Base-by-base conservation (phyloP, 2,329 filamentous ascomycete genomes). In the Scedosporium aurantiacum region DNA sequence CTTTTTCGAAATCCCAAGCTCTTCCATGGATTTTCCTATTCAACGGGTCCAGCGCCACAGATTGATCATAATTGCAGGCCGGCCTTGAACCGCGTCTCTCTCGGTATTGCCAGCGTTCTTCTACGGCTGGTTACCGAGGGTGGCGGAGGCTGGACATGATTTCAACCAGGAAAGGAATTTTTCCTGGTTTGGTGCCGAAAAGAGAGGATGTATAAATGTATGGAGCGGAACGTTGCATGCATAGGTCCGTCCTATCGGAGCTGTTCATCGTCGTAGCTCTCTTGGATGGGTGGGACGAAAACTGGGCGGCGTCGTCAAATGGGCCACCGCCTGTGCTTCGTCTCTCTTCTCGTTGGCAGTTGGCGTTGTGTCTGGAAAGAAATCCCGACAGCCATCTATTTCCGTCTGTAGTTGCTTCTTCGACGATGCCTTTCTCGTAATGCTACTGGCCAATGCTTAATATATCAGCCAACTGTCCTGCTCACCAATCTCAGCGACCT, bases 11-110 rank as follows among this genome's bases (percentile, higher is more conserved):
- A 60, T 60, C 47, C 41, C 18, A 16, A 52, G n/a, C 43, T 23
- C 16, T n/a, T 18, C 45, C 28, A 18, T 54, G 43, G 58, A 54
- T 54, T 37, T 7, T 27, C 21, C 32, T 37, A 37, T 32, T 37
- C 21, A 41, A 37, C 25, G 58, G 50, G 58, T 60, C 83, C 88
- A 84, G 82, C 83, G 86, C 84, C 86, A 82, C 82, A 92, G 88
- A 90, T 72, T 64, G 76, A 88, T 77, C 76, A 82, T 80, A 89
- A 93, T 93, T 91, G 88, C 88, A 90, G 78, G 74, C 79, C 75
- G 79, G 76, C 79, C 72, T 76, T 76, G 74, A 76, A 77, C 79
- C 16, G 50, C 72, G 76, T 71, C 71, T 67, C 70, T 67, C 67
- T 68, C 63, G 58, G n/a, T 25, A 41, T 55, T 23, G 40, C 58